A percentile compares a stretch with the other conserved stretches of the same genome.
Evolutionary conservation across 495 filamentous ascomycete species (phyloP).

Genomic region (Aspergillus campestris): DNA sequence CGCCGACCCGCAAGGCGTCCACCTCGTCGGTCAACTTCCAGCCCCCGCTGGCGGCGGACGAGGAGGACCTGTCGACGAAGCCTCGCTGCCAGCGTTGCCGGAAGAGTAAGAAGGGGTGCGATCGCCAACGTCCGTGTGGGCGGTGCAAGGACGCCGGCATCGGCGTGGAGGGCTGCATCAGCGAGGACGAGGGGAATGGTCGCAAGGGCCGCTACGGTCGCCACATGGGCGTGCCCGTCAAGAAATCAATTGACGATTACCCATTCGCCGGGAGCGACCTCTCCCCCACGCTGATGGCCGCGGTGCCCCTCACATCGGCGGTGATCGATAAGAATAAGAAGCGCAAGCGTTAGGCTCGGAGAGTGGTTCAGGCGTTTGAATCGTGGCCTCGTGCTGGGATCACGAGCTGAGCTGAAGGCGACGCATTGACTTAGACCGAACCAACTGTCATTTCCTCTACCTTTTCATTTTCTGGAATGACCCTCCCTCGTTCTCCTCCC

Average conservation of each 20-base stretch:
- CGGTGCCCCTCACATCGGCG: constrained; percentile 24
- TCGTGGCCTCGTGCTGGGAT: no score
- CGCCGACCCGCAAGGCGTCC: constrained; percentile 69
- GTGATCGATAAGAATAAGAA: constrained; percentile 58
- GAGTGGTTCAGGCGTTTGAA: not conserved
- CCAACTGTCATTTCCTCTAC: not conserved
- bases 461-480: not conserved
- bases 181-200: constrained; percentile 93
- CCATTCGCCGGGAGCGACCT: constrained; percentile 17
- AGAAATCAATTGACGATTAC: constrained; percentile 50
- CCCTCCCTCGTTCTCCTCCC: not conserved
- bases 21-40: constrained; percentile 60
- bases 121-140: constrained; percentile 88
- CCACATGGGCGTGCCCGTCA: constrained; percentile 91
- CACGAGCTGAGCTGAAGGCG: no score
- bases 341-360: constrained; percentile 52
- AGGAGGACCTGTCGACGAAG: constrained; percentile 85
- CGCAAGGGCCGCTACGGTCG: constrained; percentile 93
- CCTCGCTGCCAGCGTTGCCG: constrained; percentile 96
- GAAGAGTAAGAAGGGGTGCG: constrained; percentile 99
- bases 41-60: constrained; percentile 66
- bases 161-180: constrained; percentile 83
- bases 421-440: no score
- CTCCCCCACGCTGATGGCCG: constrained; percentile 23
- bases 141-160: constrained; percentile 95